These are phyloP conservation scores for Nicotiana paniculata DNA, from an alignment of 257 asterid genomes.

Conservation along the genomic window DNA sequence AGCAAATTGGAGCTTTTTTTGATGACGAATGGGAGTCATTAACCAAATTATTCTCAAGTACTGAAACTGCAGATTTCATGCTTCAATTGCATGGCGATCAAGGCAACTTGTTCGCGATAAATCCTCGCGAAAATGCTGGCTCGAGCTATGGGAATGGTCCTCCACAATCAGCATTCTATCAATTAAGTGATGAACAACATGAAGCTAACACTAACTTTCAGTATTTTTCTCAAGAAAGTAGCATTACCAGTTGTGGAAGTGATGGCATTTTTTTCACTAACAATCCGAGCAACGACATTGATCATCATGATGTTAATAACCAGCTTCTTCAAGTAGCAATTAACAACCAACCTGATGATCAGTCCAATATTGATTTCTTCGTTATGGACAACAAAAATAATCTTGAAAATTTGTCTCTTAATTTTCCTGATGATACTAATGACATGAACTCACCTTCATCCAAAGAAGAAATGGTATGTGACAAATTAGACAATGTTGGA, in stretches of 20 bases:
- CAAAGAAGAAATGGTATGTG: conserved; percentile 23
- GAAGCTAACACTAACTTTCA: conserved; percentile 15
- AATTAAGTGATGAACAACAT: not conserved
- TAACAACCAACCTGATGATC: conserved; percentile 11
- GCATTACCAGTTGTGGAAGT: conserved; percentile 25
- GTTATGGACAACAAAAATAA: conserved; percentile 18
- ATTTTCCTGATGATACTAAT: conserved; percentile 11
- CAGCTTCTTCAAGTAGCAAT: conserved; percentile 2
- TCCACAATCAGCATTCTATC: not conserved
- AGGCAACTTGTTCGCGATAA: conserved; percentile 1
- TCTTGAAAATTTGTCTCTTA: conserved; percentile 7
- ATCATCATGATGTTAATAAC: not conserved
- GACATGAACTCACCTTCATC: not conserved
- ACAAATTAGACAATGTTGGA: conserved; percentile 10
- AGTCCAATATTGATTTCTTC: conserved; percentile 18
- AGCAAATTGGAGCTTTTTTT: conserved; percentile 42
- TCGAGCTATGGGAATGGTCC: conserved; percentile 1
- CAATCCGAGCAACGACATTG: conserved; percentile 3
- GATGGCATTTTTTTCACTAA: not conserved
- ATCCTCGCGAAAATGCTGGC: not conserved
- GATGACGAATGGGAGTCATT: conserved; percentile 70
- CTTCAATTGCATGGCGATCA: conserved; percentile 24
- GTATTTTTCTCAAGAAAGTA: conserved; percentile 48
- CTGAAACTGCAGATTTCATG: conserved; percentile 38
- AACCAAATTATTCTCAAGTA: conserved; percentile 43